Evolutionary conservation across 2,329 filamentous ascomycete genomes (phyloP).

Genomic region (Exserohilum rostratum): DNA sequence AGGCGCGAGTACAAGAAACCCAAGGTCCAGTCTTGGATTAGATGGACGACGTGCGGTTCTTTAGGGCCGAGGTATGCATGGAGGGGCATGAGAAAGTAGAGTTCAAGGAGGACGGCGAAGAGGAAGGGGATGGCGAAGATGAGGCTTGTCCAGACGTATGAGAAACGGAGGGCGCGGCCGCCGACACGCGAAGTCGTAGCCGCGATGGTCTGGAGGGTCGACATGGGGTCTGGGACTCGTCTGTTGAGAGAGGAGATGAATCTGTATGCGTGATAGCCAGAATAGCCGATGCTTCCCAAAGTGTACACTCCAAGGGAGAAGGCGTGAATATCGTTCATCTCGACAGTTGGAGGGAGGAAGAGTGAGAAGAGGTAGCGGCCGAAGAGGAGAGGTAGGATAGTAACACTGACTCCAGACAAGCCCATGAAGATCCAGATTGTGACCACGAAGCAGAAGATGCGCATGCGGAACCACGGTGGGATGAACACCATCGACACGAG

Average conservation of each 20-base stretch:
- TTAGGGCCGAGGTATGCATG: slow-evolving; percentile 69
- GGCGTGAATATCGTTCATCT: slow-evolving; percentile 94
- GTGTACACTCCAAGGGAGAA: slow-evolving; percentile 90
- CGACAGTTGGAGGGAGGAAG: slow-evolving; percentile 66
- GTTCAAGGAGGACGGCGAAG: slow-evolving; percentile 79
- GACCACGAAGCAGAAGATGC: slow-evolving; percentile 84
- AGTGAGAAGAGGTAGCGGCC: slow-evolving; percentile 78
- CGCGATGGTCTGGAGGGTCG: slow-evolving; percentile 34
- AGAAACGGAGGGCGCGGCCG: slow-evolving; percentile 57
- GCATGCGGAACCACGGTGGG: slow-evolving; percentile 80
- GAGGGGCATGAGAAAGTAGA: slow-evolving; percentile 86
- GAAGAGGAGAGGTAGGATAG: slow-evolving; percentile 83
- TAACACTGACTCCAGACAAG: slow-evolving; percentile 80
- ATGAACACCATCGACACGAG: slow-evolving; percentile 67
- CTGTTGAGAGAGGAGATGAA: slow-evolving; percentile 39
- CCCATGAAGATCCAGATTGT: slow-evolving; percentile 95
- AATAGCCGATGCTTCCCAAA: slow-evolving; percentile 71
- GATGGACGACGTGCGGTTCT: slow-evolving; percentile 73
- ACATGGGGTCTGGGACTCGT: slow-evolving; percentile 38
- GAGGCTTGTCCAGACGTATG: slow-evolving; percentile 78
- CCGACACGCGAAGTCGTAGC: slow-evolving; percentile 36
- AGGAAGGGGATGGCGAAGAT: slow-evolving; percentile 81
- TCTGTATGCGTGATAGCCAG: slow-evolving; percentile 56
- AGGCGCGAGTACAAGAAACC: slow-evolving; percentile 90
- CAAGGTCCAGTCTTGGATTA: slow-evolving; percentile 93